Percentiles rank a stretch among this genome's conserved stretches.
Conservation (phyloP, 1,139 yeast species). For the Debaryomyces sp. region DNA sequence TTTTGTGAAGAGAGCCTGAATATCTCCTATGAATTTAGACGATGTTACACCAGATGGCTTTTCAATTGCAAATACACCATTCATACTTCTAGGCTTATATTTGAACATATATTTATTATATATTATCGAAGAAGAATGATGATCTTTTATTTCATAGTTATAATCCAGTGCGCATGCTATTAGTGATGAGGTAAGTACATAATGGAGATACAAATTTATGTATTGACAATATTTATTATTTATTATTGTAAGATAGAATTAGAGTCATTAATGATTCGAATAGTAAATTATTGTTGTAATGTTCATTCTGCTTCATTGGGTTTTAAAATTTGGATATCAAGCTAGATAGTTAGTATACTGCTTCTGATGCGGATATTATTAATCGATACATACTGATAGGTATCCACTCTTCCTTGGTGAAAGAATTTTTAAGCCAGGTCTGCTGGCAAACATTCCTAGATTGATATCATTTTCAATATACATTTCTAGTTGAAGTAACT, state of each 20-base stretch:
- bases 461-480: conserved; percentile 48
- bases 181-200: background rate
- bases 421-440: conserved; percentile 40
- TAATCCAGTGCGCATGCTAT: background rate
- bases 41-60: conserved; percentile 88
- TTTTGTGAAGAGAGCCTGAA: conserved; percentile 64
- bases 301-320: conserved; percentile 21
- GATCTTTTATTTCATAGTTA: background rate
- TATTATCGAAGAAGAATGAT: background rate
- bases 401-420: conserved; percentile 62
- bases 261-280: background rate
- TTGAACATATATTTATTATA: conserved; percentile 10
- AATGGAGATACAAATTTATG: background rate
- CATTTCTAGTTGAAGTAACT: conserved; percentile 43
- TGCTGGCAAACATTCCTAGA: conserved; percentile 20
- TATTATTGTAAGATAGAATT: background rate
- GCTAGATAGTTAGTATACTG: conserved; percentile 20
- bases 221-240: background rate
- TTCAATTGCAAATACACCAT: conserved; percentile 91
- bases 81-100: conserved; percentile 44
- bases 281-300: no score
- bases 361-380: background rate
- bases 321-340: conserved; percentile 54
- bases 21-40: conserved; percentile 63
- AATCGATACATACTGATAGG: conserved; percentile 50